Evolutionary conservation across 495 filamentous ascomycete genomes (phyloP), one percentile per base, ranked within the genome.

Genomic region (Lepidopterella palustris): DNA sequence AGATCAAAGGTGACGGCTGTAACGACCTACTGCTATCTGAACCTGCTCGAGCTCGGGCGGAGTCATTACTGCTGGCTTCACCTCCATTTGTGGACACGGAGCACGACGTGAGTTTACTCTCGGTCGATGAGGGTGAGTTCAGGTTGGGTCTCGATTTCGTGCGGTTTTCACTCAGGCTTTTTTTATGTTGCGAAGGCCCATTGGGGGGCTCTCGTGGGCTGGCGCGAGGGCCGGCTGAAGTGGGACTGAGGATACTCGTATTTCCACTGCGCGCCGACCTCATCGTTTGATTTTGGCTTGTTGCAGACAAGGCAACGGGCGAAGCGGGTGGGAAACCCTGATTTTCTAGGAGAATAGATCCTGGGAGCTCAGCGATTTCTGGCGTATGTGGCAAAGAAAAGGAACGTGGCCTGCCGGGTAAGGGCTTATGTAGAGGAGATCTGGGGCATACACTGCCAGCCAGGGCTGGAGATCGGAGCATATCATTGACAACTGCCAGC

Each of bases 401-500:
- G 9, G 71, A 72, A 56, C 71, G 58, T 42, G 71, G 70, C 53
- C 71, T 55, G 40, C 65, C 60, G 42, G 69, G 63, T 56, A 68
- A 63, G 32, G 70, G 68, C 45, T 65, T 62, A 64, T 63, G 60
- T 63, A 59, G 53, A 27, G 55, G 23, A 51, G 25, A 57, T 59
- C 45, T 48, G 54, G 57, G 61, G 63, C 61, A 64, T 27, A 53
- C 27, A 47, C 40, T 59, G n/a, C 64, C 70, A 45, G 64, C 60
- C 28, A 70, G 18, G n/a, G 59, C 63, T 52, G 71, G 71, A 9
- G 71, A 72, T 20, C 69, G 65, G 26, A 74, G 65, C 61, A 72
- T 66, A 53, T 71, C 71, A 62, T 73, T 71, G 49, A 73, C 65
- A 11, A 69, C 68, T 23, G 67, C 61, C 64, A 73, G 63, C 55